A percentile compares a stretch with the other conserved stretches of the same genome.
Conservation (phyloP, 2,329 filamentous ascomycete species). For the Myriosclerotinia duriaeana region DNA sequence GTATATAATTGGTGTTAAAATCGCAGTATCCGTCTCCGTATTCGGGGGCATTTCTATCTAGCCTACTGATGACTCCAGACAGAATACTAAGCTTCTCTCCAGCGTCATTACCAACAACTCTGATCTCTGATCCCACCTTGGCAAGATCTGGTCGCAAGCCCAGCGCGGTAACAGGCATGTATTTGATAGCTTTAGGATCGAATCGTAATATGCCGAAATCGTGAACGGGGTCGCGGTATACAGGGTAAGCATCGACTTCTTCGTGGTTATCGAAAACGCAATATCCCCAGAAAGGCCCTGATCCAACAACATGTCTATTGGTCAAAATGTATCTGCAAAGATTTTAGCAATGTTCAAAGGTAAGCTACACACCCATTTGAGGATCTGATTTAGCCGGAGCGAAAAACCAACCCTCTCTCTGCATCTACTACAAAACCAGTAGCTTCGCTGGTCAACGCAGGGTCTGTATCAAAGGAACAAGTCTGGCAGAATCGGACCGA, state of each 20-base stretch:
- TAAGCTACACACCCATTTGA: background rate
- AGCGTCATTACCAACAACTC: slow-evolving; percentile 97
- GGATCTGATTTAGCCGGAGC: background rate
- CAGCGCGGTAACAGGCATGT: slow-evolving; percentile 85
- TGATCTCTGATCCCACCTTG: slow-evolving; percentile 87
- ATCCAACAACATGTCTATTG: slow-evolving; percentile 89
- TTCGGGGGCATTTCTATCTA: slow-evolving; percentile 95
- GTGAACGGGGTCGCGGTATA: slow-evolving; percentile 97
- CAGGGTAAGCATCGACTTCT: slow-evolving; percentile 89
- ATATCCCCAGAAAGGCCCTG: slow-evolving; percentile 97
- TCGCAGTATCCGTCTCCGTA: slow-evolving; percentile 98
- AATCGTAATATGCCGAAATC: slow-evolving; percentile 98
- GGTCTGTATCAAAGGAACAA: slow-evolving; percentile 95
- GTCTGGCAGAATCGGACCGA: slow-evolving; percentile 99
- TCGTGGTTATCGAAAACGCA: slow-evolving; percentile 99
- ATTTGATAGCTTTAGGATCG: slow-evolving; percentile 93
- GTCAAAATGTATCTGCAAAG: slow-evolving; percentile 69
- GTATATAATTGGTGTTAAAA: slow-evolving; percentile 95
- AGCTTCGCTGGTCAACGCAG: slow-evolving; percentile 89
- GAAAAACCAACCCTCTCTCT: slow-evolving; percentile 63
- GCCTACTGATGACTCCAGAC: slow-evolving; percentile 91
- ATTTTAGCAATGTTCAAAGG: slow-evolving; percentile 34
- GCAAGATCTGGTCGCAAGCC: slow-evolving; percentile 82
- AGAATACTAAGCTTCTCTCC: slow-evolving; percentile 98
- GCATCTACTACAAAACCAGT: slow-evolving; percentile 98